Evolutionary conservation across 2,329 filamentous ascomycete genomes (phyloP), one percentile per base, ranked within the genome.

Genomic region (Clarireedia homoeocarpa): DNA sequence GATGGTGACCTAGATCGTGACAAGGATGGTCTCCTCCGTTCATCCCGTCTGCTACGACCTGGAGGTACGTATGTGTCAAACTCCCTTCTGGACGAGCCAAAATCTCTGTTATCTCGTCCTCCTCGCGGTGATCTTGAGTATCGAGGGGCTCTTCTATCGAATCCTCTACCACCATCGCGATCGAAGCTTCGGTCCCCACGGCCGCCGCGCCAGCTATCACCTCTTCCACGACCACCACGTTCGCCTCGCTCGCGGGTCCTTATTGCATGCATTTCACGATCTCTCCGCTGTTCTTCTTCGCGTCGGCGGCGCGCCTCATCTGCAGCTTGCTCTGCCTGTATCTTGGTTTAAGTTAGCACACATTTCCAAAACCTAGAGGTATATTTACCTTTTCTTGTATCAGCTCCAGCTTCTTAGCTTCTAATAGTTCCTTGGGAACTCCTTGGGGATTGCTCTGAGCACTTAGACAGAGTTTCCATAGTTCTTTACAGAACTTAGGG

Each of bases 341-440:
- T 83, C 90, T 91, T 62, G 47, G 34, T 5, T 53, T n/a, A 36
- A 27, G 38, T 67, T 42, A 67, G 62, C 34, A 26, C 27, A 14
- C 44, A 17, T 23, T 12, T 12, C n/a, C 24, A 14, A 48, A n/a
- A 23, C 48, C 26, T 39, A 2, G 15, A 42, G n/a, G 23, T 47
- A 48, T 36, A 42, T 69, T 36, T 71, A 95, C 92, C 85, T 95
- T 95, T 73, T 96, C 91, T 72, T 96, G 90, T 60, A 94, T 89
- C 48, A 99, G 77, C 72, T 99, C 94, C 46, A 89, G 75, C 73
- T 97, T 99, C 77, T 99, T 99, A 0, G 92, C 91, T 70, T 99
- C 94, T 2, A 99, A 75, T 44, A 99, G 78, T 72, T 96, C 91
- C 71, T 95, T 92, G 0, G 94, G 92, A 12, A 99, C 91, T 54